Conservation (phyloP, 2,329 filamentous ascomycete genomes). For the Alternaria arborescens region DNA sequence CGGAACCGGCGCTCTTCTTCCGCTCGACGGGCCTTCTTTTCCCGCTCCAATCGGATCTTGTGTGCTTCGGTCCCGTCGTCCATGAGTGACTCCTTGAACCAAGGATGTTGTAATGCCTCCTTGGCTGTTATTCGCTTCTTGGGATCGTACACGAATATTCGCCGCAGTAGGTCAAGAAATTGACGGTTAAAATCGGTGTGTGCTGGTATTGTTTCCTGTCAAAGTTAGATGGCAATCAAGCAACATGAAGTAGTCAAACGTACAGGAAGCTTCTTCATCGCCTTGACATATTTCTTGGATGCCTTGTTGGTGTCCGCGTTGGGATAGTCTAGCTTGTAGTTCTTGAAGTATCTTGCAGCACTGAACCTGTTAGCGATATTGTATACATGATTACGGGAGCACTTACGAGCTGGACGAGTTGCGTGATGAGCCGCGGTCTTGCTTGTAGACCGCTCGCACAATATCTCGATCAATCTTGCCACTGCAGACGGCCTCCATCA, state of each 20-base stretch:
- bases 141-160: constrained; percentile 73
- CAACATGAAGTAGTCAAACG: constrained; percentile 30
- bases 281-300: constrained; percentile 71
- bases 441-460: constrained; percentile 62
- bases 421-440: constrained; percentile 55
- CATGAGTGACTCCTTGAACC: constrained; percentile 70
- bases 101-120: constrained; percentile 70
- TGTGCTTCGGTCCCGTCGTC: constrained; percentile 73
- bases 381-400: background rate
- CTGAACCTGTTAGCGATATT: constrained; percentile 41
- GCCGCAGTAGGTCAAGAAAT: constrained; percentile 69
- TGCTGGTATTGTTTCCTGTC: constrained; percentile 68
- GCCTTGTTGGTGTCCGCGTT: constrained; percentile 69
- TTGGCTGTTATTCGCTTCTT: constrained; percentile 71
- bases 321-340: constrained; percentile 69
- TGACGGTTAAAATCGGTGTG: constrained; percentile 68
- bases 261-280: constrained; percentile 71
- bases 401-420: constrained; percentile 66
- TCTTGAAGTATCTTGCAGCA: constrained; percentile 61
- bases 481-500: constrained; percentile 72
- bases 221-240: constrained; percentile 18
- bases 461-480: constrained; percentile 64
- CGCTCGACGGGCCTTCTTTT: constrained; percentile 46
- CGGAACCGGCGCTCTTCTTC: constrained; percentile 46
- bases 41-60: constrained; percentile 61